Evolutionary conservation across 148 eudicot species (phyloP).

Genomic region (Linanthus parryae): DNA sequence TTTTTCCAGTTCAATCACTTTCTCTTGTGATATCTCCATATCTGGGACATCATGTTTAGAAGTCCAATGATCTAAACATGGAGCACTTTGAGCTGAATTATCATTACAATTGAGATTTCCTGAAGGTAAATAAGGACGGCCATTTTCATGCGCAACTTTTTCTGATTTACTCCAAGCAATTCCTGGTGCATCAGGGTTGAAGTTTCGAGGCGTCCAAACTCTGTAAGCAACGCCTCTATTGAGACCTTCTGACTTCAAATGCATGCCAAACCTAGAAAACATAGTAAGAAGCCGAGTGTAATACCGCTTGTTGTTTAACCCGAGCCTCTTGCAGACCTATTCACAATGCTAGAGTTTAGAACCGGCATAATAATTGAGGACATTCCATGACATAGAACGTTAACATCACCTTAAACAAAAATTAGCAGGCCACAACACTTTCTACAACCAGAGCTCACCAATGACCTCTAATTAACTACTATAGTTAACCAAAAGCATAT

Average conservation of each 20-base stretch:
- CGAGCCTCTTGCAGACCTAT: constrained; percentile 85
- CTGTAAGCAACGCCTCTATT: constrained; percentile 64
- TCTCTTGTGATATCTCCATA: constrained; percentile 17
- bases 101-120: constrained; percentile 19
- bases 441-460: no score
- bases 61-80: constrained; percentile 23
- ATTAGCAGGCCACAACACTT: no score
- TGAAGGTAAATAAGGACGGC: constrained; percentile 14
- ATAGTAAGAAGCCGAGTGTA: constrained; percentile 47
- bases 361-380: no score
- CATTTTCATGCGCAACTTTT: constrained; percentile 24
- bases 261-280: constrained; percentile 70
- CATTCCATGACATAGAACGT: no score
- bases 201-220: constrained; percentile 71
- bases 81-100: constrained; percentile 20
- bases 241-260: constrained; percentile 54
- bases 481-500: no score
- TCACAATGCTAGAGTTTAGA: no score
- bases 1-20: constrained; percentile 27
- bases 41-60: constrained; percentile 22
- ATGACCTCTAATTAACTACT: no score
- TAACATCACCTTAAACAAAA: no score
- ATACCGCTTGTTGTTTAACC: constrained; percentile 60
- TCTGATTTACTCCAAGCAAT: constrained; percentile 23
- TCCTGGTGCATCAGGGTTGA: constrained; percentile 38